Evolutionary conservation across 208 protist species (phyloP), one percentile per base, ranked within the genome.

Genomic region (Trypanosoma scelopori): DNA sequence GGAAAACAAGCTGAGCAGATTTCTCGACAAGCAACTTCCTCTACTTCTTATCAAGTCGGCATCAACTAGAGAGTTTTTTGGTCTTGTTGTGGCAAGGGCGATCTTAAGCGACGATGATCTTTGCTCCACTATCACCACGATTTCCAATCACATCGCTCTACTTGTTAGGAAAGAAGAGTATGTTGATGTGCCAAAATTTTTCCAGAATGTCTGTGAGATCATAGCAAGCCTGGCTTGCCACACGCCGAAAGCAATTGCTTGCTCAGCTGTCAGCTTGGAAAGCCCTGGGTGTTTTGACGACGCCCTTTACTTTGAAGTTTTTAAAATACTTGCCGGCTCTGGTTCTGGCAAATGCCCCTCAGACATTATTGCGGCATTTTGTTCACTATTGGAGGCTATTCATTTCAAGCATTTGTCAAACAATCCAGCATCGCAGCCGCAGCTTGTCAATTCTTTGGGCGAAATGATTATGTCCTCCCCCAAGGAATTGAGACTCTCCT

Each of bases 101-200:
- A 28, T 77, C 58, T 50, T 55, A 13, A 60, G 46, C 35, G 51
- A 62, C 9, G 46, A 65, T 2, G 35, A 66, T 12, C 35, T 84
- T 49, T 47, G 63, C 25, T 66, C 49, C 22, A 60, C 79, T 12
- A 75, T 79, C 35, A 65, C 72, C 4, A 78, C 79, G 28, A 43
- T 91, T 59, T 76, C 66, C 52, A 75, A 77, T 3, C 47, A 57
- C 30, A 73, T 91, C 43, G 76, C 68, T 5, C 74, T 60, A 1
- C 74, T 71, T 37, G 77, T 91, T 25, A 60, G 78, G 45, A 72
- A 77, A 39, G 89, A 94, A 57, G 55, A 82, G 27, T 92, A 87
- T 68, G 78, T 78, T 18, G 89, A 94, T 63, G 79, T 81, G n/a
- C 89, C 89, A 25, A 81, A 79, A 28, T 91, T 91, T 60, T 94